Evolutionary conservation across 768 basidiomycete genomes (phyloP).

Genomic region (Chalciporus sphaerocephalus): DNA sequence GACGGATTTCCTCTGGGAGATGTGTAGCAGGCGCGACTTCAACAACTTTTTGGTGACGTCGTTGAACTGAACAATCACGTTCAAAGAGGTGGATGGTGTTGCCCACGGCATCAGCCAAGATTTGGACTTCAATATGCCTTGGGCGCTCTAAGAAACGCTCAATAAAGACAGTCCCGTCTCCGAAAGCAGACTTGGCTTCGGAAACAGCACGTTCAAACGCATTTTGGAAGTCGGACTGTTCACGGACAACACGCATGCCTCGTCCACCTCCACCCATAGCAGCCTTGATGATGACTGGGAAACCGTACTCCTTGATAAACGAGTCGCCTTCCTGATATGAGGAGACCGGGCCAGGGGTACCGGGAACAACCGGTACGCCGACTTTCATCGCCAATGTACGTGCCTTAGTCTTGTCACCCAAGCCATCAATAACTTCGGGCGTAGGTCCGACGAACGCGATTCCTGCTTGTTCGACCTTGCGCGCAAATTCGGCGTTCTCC

Average conservation of each 20-base stretch:
- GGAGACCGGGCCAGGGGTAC: conserved; percentile 91
- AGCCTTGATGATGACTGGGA: conserved; percentile 99
- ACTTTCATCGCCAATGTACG: conserved; percentile 84
- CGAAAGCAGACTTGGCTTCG: conserved; percentile 95
- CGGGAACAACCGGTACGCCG: conserved; percentile 94
- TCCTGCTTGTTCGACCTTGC: conserved; percentile 96
- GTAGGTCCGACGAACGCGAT: conserved; percentile 94
- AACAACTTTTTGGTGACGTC: conserved; percentile 98
- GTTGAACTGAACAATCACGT: conserved; percentile 97
- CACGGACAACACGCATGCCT: conserved; percentile 98
- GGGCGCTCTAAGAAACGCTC: conserved; percentile 96
- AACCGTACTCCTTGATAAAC: conserved; percentile 95
- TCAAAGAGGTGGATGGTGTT: conserved; percentile 98
- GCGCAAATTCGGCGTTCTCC: conserved; percentile 95
- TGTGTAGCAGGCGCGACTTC: conserved; percentile 97
- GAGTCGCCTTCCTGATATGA: conserved; percentile 73
- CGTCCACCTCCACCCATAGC: conserved; percentile 99
- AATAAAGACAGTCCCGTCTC: conserved; percentile 98
- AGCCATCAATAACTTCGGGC: conserved; percentile 93
- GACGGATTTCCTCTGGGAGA: conserved; percentile 84
- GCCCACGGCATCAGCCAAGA: conserved; percentile 86
- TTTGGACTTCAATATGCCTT: conserved; percentile 95
- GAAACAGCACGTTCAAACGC: conserved; percentile 89
- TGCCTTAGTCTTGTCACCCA: conserved; percentile 99
- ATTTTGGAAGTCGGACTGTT: conserved; percentile 85